Conservation (phyloP, 139 green algal genomes). For the Ettlia oleoabundans region DNA sequence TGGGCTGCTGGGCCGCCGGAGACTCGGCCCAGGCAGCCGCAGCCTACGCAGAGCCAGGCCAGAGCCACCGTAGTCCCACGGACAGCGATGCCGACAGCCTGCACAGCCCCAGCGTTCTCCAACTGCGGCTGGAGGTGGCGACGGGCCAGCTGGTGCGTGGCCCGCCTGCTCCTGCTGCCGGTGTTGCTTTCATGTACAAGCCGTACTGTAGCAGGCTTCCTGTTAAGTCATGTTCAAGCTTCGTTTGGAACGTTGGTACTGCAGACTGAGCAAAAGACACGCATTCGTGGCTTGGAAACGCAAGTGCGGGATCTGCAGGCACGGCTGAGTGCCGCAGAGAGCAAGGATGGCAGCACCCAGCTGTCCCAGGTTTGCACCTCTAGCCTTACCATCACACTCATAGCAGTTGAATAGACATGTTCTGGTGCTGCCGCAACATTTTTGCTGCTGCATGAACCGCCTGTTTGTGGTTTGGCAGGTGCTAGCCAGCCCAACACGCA, state of each 20-base stretch:
- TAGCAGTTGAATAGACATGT: too few relatives aligned
- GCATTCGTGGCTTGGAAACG: neutral
- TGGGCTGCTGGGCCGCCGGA: constrained; percentile 1
- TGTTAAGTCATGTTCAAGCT: too few relatives aligned
- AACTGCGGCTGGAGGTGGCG: constrained; percentile 28
- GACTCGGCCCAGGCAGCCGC: neutral
- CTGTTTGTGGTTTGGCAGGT: too few relatives aligned
- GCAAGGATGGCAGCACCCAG: neutral
- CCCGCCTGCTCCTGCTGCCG: neutral
- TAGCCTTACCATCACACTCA: too few relatives aligned
- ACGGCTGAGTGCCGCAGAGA: neutral
- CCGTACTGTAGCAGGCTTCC: too few relatives aligned
- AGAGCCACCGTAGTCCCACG: constrained; percentile 14
- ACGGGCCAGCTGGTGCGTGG: constrained; percentile 5
- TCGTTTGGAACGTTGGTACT: too few relatives aligned
- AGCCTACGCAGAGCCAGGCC: neutral
- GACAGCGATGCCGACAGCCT: neutral
- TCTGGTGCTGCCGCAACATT: too few relatives aligned
- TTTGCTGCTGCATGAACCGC: too few relatives aligned
- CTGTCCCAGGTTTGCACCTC: too few relatives aligned
- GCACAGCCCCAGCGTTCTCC: neutral
- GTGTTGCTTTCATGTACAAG: neutral
- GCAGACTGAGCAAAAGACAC: constrained; percentile 8
- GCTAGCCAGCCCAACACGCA: too few relatives aligned
- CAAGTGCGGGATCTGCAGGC: constrained; percentile 2